A percentile compares a stretch with the other conserved stretches of the same genome.
Conservation (phyloP, 257 asterid genomes). For the Solanum infundibuliforme region DNA sequence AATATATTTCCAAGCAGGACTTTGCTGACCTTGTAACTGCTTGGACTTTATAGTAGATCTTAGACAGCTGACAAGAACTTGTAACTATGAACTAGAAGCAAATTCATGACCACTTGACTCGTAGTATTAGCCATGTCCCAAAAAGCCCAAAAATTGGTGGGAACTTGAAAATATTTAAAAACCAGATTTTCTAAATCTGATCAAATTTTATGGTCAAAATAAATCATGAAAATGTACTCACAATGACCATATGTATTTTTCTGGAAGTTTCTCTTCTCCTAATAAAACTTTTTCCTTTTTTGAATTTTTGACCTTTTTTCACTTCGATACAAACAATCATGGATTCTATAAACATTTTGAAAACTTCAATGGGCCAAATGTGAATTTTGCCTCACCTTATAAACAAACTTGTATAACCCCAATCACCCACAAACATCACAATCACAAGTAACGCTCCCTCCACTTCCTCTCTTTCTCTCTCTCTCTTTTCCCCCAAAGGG, state of each 20-base stretch:
- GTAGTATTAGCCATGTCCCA: not conserved
- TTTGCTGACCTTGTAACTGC: not conserved
- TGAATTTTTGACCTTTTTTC: not conserved
- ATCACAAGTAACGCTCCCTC: not conserved
- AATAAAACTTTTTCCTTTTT: not conserved
- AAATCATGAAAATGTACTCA: not conserved
- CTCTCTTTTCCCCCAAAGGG: constrained; percentile 5
- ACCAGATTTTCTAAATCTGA: not conserved
- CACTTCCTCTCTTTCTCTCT: not conserved
- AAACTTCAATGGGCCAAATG: constrained; percentile 11
- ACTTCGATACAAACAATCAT: not conserved
- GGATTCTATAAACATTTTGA: not conserved
- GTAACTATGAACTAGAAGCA: not conserved
- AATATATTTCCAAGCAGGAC: not conserved
- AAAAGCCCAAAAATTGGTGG: not conserved
- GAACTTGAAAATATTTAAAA: not conserved
- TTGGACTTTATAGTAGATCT: not conserved
- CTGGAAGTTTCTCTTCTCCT: not conserved
- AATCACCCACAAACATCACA: not conserved
- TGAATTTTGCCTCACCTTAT: not conserved
- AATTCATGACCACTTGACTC: not conserved
- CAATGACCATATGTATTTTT: not conserved
- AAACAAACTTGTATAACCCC: constrained; percentile 4
- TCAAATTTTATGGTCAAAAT: not conserved
- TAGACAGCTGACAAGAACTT: not conserved